Evolutionary conservation across 176 grass and related monocot genomes (phyloP).

Genomic region (Calamus simplicifolius): DNA sequence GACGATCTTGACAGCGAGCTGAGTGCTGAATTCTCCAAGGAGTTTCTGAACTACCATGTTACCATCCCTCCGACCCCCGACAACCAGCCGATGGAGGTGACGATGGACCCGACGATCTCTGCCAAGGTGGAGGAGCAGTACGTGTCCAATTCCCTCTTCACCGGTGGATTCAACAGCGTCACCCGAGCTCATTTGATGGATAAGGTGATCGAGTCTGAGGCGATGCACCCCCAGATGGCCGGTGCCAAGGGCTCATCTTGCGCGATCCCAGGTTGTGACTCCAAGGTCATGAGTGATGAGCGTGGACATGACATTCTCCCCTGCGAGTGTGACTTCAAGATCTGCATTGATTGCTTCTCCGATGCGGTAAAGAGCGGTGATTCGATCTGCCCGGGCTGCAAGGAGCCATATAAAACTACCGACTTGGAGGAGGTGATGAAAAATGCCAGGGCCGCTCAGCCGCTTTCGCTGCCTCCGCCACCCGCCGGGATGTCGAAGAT

Average conservation of each 20-base stretch:
- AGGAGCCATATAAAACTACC: constrained; percentile 73
- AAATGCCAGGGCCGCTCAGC: not conserved
- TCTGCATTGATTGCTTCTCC: constrained; percentile 76
- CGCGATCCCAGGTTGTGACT: constrained; percentile 63
- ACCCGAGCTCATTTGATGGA: constrained; percentile 95
- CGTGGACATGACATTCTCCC: constrained; percentile 75
- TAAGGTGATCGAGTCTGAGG: constrained; percentile 76
- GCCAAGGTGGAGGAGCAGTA: constrained; percentile 90
- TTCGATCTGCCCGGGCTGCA: constrained; percentile 68
- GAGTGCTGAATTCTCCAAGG: constrained; percentile 45
- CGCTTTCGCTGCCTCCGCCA: constrained; percentile 43
- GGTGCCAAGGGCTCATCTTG: constrained; percentile 81
- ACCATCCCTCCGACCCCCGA: constrained; percentile 72
- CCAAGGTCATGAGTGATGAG: constrained; percentile 92
- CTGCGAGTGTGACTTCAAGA: constrained; percentile 95
- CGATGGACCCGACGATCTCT: constrained; percentile 74
- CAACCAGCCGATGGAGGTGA: constrained; percentile 72
- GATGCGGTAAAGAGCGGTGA: constrained; percentile 79
- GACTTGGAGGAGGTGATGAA: constrained; percentile 63
- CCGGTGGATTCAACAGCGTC: constrained; percentile 84
- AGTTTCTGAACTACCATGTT: constrained; percentile 72
- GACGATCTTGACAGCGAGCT: constrained; percentile 74
- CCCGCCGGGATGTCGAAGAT: constrained; percentile 46
- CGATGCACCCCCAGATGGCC: constrained; percentile 79
- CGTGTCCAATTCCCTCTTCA: constrained; percentile 90